phyloP scores from a whole-genome alignment of 441 rosid genomes.

The Raphanus hybrid region DNA sequence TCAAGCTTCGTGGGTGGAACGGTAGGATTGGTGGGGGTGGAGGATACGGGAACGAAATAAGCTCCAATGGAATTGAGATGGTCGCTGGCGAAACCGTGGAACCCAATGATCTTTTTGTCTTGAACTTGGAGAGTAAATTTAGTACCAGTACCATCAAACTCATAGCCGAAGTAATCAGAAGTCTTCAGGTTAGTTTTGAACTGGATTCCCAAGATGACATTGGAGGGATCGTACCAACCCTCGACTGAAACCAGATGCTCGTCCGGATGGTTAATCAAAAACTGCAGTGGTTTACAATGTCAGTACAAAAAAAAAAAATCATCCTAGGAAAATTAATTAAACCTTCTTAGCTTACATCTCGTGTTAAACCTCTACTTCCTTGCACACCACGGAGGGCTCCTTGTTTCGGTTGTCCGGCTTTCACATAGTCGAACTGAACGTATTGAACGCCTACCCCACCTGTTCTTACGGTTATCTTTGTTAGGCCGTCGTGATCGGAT shows the following conservation, averaged over 20 bases:
- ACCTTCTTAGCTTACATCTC: background rate
- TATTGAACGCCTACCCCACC: background rate
- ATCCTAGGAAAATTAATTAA: background rate
- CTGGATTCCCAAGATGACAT: slow-evolving; percentile 12
- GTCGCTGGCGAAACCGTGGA: slow-evolving; percentile 28
- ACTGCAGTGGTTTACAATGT: background rate
- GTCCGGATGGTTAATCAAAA: slow-evolving; percentile 25
- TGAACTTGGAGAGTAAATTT: slow-evolving; percentile 29
- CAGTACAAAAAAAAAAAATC: background rate
- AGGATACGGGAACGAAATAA: slow-evolving; percentile 17
- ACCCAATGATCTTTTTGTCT: slow-evolving; percentile 34
- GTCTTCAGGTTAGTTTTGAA: slow-evolving; percentile 24
- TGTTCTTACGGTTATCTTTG: slow-evolving; percentile 16
- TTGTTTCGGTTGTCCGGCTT: slow-evolving; percentile 13
- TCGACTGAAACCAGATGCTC: slow-evolving; percentile 34
- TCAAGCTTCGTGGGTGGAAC: slow-evolving; percentile 20
- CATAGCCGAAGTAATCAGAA: slow-evolving; percentile 1
- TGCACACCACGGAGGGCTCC: slow-evolving; percentile 18
- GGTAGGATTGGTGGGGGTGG: background rate
- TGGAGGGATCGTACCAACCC: slow-evolving; percentile 23
- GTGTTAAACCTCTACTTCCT: background rate
- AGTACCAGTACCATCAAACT: background rate
- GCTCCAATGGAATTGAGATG: slow-evolving; percentile 36
- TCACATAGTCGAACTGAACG: slow-evolving; percentile 33
- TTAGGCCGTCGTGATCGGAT: slow-evolving; percentile 34